These are phyloP conservation scores for Podochytrium sp. DNA, from an alignment of 192 early-diverging fungal genomes.

Conservation along the genomic window DNA sequence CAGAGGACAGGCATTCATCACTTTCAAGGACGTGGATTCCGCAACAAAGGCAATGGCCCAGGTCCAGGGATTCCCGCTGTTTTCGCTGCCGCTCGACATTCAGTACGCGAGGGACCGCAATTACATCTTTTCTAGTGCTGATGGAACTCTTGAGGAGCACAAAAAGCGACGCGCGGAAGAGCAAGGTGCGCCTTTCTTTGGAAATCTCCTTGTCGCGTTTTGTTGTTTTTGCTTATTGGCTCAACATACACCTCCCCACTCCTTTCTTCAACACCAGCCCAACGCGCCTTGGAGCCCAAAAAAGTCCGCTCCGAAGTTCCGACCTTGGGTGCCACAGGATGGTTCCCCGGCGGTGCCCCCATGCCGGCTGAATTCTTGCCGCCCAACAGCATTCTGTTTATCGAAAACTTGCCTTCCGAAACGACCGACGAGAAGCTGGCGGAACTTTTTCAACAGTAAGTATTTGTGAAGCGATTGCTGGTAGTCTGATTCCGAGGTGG, in stretches of 20 bases:
- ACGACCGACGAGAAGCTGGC: conserved; percentile 66
- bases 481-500: neutral
- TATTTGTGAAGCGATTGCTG: conserved; percentile 1
- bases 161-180: conserved; percentile 58
- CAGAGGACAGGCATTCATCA: conserved; percentile 95
- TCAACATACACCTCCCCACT: neutral
- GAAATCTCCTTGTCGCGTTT: neutral
- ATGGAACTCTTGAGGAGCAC: conserved; percentile 72
- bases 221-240: neutral
- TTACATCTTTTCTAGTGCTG: conserved; percentile 63
- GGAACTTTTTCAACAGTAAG: conserved; percentile 77
- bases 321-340: conserved; percentile 29
- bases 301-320: conserved; percentile 26
- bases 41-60: conserved; percentile 80
- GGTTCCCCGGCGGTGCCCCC: conserved; percentile 39
- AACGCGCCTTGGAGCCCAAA: conserved; percentile 23
- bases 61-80: conserved; percentile 83
- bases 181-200: conserved; percentile 56
- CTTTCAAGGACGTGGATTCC: conserved; percentile 71
- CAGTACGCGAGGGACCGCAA: conserved; percentile 38
- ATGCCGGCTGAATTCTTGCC: conserved; percentile 76
- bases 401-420: conserved; percentile 83
- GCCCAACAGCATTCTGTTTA: conserved; percentile 93
- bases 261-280: neutral
- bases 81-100: conserved; percentile 80